Conservation (phyloP, 1,139 yeast genomes). For the Debaryomyces singareniensis region DNA sequence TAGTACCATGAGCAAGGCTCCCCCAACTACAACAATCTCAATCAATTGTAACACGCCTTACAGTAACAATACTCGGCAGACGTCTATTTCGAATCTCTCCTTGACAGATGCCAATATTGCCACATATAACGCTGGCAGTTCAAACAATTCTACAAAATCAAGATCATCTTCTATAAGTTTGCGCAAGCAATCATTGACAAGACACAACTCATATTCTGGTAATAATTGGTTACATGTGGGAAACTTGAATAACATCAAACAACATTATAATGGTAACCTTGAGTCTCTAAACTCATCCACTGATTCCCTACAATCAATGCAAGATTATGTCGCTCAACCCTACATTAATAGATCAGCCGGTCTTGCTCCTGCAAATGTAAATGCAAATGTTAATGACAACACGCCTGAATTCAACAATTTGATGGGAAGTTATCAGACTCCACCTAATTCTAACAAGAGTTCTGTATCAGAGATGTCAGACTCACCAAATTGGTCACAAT, state of each 20-base stretch:
- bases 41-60: slow-evolving; percentile 9
- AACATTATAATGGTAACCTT: slow-evolving; percentile 8
- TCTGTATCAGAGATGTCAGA: slow-evolving; percentile 18
- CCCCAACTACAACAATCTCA: slow-evolving; percentile 23
- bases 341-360: slow-evolving; percentile 28
- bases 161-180: slow-evolving; percentile 26
- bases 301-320: slow-evolving; percentile 41
- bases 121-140: slow-evolving; percentile 17
- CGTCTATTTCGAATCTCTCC: slow-evolving; percentile 37
- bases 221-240: slow-evolving; percentile 45
- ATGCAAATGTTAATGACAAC: slow-evolving; percentile 3
- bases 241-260: slow-evolving; percentile 31
- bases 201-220: slow-evolving; percentile 34
- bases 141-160: slow-evolving; percentile 11
- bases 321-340: slow-evolving; percentile 40
- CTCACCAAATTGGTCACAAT: slow-evolving; percentile 4
- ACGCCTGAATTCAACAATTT: slow-evolving; percentile 17
- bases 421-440: slow-evolving; percentile 30
- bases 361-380: slow-evolving; percentile 3
- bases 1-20: slow-evolving; percentile 12
- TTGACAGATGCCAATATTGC: slow-evolving; percentile 35
- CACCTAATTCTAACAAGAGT: slow-evolving; percentile 34
- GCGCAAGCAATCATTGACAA: slow-evolving; percentile 40
- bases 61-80: slow-evolving; percentile 17
- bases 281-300: slow-evolving; percentile 26